Evolutionary conservation across 2,329 filamentous ascomycete genomes (phyloP), one percentile per base, ranked within the genome.

Genomic region (Sclerotinia sclerotiorum): DNA sequence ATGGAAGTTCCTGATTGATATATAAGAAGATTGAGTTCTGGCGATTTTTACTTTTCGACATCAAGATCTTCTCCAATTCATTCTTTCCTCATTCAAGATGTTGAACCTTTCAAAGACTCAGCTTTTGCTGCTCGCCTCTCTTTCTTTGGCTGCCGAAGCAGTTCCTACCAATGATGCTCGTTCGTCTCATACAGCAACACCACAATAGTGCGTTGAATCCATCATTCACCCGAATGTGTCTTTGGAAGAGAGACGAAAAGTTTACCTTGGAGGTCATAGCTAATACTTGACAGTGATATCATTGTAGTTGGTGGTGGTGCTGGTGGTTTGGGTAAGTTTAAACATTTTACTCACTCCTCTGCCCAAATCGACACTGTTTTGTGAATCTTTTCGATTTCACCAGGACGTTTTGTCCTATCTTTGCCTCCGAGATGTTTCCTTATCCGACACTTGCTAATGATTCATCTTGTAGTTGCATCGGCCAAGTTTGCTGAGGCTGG

Each of bases 261-360:
- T 57, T 21, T 42, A 24, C 11, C 32, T 24, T 24, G 21, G 13
- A 39, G 21, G 21, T 24, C 32, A 39, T 7, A 42, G 39, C 54
- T 57, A 6, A 57, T 15, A 39, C 32, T 42, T 32, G 32, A 24
- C 21, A 62, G 60, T 62, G 60, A 62, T 62, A 51, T 62, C 19
- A 62, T 62, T 62, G 60, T 62, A 2, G 60, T 62, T 32, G 60
- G 60, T 35, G 44, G 27, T 21, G 60, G 60, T 35, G 60, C 60
- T 19, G 60, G 60, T 8, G 60, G 60, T 13, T 6, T 62, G 4
- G n/a, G 48, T 51, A 51, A 51, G 48, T n/a, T 51, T 24, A 13
- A 24, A 5, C 39, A 42, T 42, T 42, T 42, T n/a, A 48, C 5
- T 24, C 24, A n/a, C 15, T 51, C n/a, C 48, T 5, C 27, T 24